Base-by-base conservation (phyloP, 805 yeast genomes). In the Starmerella floricola region DNA sequence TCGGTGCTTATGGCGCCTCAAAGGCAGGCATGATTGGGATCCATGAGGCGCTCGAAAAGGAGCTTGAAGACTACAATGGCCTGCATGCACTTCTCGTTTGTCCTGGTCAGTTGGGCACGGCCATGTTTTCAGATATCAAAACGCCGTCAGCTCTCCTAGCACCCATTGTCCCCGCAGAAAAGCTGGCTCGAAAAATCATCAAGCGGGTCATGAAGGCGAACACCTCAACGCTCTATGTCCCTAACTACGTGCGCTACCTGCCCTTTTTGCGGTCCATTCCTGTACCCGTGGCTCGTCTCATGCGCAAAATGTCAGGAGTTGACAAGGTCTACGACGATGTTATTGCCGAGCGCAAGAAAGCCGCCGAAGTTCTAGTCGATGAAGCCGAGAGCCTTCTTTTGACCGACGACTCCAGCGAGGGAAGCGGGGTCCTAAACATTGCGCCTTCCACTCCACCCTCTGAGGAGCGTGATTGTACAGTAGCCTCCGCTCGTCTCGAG, bases 81-180 rank as follows among this genome's bases (percentile, higher is more conserved):
- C 72, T 88, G 15, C 77, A 77, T 50, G 79, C 94, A 0, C 62
- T 88, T 42, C 64, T 88, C 28, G 68, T 88, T 0, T 78, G 91
- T 51, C 94, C 95, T 0, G 97, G 97, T 0, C 96, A 88, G 57
- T 59, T 88, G 48, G 71, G 68, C 37, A 85, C 96, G 0, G 53
- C 58, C 2, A 71, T 88, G 84, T 88, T 88, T 58, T 64, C 65
- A 15, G 76, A 78, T 2, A 82, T 88, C 5, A 47, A 61, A 24
- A 79, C 95, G 0, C 95, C 96, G 0, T 76, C 82, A 10, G 63
- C 68, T 3, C 50, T 79, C 4, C 58, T 87, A 6, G 97, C 97
- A 0, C 97, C 96, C 0, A 82, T 80, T 46, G 64, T 87, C 29
- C 78, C 79, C 15, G 86, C 91, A 0, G 55, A 53, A 8, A 67